Base-by-base conservation (phyloP, 768 basidiomycete species). In the Hericium erinaceus region DNA sequence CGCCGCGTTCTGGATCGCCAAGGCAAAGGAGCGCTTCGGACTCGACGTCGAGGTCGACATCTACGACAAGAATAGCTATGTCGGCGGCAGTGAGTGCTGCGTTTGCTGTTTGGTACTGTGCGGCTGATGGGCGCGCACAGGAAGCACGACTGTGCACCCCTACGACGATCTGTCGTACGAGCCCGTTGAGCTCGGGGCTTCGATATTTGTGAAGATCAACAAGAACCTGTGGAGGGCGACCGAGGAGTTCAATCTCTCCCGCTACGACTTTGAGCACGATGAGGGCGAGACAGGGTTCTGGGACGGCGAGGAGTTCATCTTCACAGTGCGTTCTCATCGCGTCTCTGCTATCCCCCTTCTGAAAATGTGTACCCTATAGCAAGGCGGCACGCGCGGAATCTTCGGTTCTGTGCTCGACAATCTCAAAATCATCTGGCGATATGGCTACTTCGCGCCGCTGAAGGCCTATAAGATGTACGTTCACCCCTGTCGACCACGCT, bases 181-280 rank as follows among this genome's bases (percentile, higher is more conserved):
- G 24, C 81, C 84, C 22, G 71, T 91, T 24, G 95, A 97, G 66
- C 75, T 95, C 1, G 95, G 94, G 0, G 95, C 86, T 0, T 87
- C 85, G n/a, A 86, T 95, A 57, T 97, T 95, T 65, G 86, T 95
- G 12, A 63, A 78, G 56, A 80, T 76, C 4, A 93, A 97, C 73
- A 84, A 74, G 66, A 85, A 86, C 66, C 55, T 87, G 55, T 73
- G 76, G 74, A 82, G 91, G 56, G 95, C 94, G 2, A 79, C 84
- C 0, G 76, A 87, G 39, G 90, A 90, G 55, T 94, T 93, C 69
- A 85, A 86, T 60, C 75, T 95, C 20, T 81, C 79, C 2, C 75
- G 78, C 54, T 67, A 64, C 33, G 70, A 38, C 10, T 82, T 81
- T 58, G 66, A 69, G 2, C 73, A 75, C 15, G 74, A 79, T 20